Percentiles rank a stretch among this genome's conserved stretches.
These are phyloP conservation scores for Pleurotus tuber-regium DNA, from an alignment of 768 basidiomycete genomes.

Conservation along the genomic window DNA sequence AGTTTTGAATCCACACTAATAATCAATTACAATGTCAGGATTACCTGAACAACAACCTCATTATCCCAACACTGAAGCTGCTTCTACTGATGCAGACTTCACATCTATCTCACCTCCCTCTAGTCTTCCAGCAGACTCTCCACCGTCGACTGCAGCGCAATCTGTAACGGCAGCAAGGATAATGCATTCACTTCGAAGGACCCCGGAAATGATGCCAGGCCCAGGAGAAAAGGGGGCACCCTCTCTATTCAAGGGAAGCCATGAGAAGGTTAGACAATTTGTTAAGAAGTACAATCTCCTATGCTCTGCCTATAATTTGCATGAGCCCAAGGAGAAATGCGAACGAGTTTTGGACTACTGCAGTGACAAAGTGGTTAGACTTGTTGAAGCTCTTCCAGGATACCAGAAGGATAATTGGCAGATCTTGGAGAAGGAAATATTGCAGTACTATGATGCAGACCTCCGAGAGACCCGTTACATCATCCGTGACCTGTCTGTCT, in stretches of 20 bases:
- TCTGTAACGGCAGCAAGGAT: too few species aligned
- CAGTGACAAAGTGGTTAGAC: background rate
- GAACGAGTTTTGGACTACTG: background rate
- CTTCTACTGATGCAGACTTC: too few species aligned
- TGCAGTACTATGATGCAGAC: slow-evolving; percentile 6
- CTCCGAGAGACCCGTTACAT: background rate
- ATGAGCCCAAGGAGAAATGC: slow-evolving; percentile 1
- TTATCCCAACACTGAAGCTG: too few species aligned
- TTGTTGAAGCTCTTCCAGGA: slow-evolving; percentile 2
- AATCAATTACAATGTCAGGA: too few species aligned
- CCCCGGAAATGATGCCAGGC: slow-evolving; percentile 1
- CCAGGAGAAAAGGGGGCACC: slow-evolving; percentile 4
- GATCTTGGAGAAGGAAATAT: background rate
- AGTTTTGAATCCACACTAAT: too few species aligned
- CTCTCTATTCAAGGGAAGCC: slow-evolving; percentile 1
- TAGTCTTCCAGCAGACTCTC: too few species aligned
- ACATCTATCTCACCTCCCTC: too few species aligned
- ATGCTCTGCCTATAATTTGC: background rate
- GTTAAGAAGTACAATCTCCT: background rate
- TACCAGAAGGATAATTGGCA: background rate
- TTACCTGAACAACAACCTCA: too few species aligned
- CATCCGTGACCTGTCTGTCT: background rate
- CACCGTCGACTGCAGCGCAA: too few species aligned
- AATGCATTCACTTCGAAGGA: background rate
- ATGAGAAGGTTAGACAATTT: background rate